Evolutionary conservation across 148 eudicot species (phyloP), one percentile per base, ranked within the genome.

Genomic region (Fagopyrum tataricum): DNA sequence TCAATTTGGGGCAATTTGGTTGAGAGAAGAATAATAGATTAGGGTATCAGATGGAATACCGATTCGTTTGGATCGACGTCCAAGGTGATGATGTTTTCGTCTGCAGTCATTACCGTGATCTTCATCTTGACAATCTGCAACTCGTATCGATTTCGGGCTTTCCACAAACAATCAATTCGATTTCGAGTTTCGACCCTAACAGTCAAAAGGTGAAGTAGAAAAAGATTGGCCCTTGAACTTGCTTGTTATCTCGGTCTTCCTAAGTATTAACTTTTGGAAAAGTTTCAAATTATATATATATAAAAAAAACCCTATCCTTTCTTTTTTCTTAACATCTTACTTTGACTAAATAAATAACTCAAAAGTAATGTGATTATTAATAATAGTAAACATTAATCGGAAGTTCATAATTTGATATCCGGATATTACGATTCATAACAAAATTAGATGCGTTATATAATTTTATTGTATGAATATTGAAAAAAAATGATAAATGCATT

Each of bases 51-150:
- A 12, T 37, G 44, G 37, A 37, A 58, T 87, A 94, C 97, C 49
- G 95, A 85, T 91, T 94, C 97, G 66, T 89, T 80, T n/a, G 81
- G 91, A 66, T 94, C 97, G 74, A 94, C 86, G 24, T 94, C 98
- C 14, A 94, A 71, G 23, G 87, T 77, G 77, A 91, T 73, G 89
- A 91, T 81, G 76, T 91, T 89, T 48, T 94, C 95, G 53, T 89
- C 98, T 5, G 81, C 77, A 44, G 96, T 89, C 90, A 91, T 89
- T 42, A 94, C 92, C 70, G 90, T 88, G 83, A 91, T 88, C 92
- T 88, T 93, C 97, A 91, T 93, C 82, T 80, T 81, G 61, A 41
- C 58, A 66, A 12, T 41, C 72, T 62, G 11, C 47, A 4, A 41
- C 71, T 41, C 48, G 14, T 68, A 21, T 1, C 48, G 9, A 68